Conservation (phyloP, 768 basidiomycete genomes). For the Tephrocybe sp. region DNA sequence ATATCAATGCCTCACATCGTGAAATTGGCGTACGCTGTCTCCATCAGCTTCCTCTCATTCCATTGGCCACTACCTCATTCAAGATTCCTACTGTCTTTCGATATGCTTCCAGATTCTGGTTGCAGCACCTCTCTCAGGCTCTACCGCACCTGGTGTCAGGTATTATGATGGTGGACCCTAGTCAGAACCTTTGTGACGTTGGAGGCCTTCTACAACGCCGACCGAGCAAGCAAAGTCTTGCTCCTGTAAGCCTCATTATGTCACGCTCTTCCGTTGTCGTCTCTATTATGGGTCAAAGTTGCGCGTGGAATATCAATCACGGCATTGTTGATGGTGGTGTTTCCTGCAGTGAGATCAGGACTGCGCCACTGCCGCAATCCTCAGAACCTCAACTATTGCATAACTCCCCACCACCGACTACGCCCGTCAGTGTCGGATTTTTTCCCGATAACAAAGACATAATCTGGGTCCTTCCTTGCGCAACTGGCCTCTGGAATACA, state of each 20-base stretch:
- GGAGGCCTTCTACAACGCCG: not conserved
- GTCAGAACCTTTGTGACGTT: not conserved
- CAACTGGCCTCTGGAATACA: not conserved
- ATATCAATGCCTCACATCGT: conserved; percentile 1
- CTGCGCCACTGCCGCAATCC: not conserved
- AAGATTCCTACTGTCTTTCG: conserved; percentile 3
- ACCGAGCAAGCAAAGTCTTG: not conserved
- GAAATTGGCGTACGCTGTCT: conserved; percentile 13
- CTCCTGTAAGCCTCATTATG: not conserved
- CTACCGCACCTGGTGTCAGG: not conserved
- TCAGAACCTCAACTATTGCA: not conserved
- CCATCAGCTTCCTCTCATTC: not conserved
- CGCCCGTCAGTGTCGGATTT: not conserved
- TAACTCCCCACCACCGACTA: not conserved
- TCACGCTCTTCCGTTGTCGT: not conserved
- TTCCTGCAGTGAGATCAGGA: not conserved
- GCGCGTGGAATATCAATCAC: not conserved
- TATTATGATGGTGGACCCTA: not conserved
- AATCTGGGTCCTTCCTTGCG: not conserved
- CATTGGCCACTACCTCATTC: not conserved
- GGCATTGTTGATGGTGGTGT: not conserved
- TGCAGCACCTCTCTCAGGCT: not conserved
- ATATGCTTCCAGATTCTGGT: conserved; percentile 9
- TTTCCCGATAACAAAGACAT: not conserved
- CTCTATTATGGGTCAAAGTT: not conserved